Base-by-base conservation (phyloP, 331 rosid genomes). In the Quercus tomentella region DNA sequence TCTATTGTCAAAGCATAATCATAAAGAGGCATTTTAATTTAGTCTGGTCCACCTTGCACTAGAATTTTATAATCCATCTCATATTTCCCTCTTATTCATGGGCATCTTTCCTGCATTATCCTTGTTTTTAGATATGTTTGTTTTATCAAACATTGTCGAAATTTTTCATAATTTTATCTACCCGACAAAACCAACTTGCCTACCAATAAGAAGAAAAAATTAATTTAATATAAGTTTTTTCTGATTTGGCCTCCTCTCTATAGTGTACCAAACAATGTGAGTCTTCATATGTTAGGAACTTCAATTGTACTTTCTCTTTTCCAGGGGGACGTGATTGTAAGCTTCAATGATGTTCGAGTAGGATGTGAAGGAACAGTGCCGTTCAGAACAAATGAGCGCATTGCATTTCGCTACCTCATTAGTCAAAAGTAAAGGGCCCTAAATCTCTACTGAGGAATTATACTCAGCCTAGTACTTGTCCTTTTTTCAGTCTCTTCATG, bases 361-460 rank as follows among this genome's bases (percentile, higher is more conserved):
- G 99, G 99, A 63, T 80, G 93, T 78, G 99, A 96, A 87, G 99
- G 99, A 80, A 96, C 99, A 52, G 91, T 96, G 65, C 99, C 98
- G 45, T 96, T 91, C 87, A 87, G 99, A 56, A 80, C 98, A 54
- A 90, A 90, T 74, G 99, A 93, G 84, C 94, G 98, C 80, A 96
- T 96, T 79, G 99, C 96, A 70, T 96, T 96, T 79, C 92, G 94
- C 80, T 96, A 80, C 87, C 98, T 96, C 72, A 93, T 91, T 72
- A 93, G 99, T 79, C 97, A 96, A 88, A 96, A 96, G 99, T 96
- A 91, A 81, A 74, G 72, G 31, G 58, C 70, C 51, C 74, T 77
- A 33, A 65, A 70, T 81, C 80, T 75, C 83, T 77, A 80, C 49
- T 56, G 51, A 68, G 56, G 60, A 72, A 18, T 75, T 49, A 70